phyloP scores from a whole-genome alignment of 805 yeast species.

The Schizosaccharomyces osmophilus region DNA sequence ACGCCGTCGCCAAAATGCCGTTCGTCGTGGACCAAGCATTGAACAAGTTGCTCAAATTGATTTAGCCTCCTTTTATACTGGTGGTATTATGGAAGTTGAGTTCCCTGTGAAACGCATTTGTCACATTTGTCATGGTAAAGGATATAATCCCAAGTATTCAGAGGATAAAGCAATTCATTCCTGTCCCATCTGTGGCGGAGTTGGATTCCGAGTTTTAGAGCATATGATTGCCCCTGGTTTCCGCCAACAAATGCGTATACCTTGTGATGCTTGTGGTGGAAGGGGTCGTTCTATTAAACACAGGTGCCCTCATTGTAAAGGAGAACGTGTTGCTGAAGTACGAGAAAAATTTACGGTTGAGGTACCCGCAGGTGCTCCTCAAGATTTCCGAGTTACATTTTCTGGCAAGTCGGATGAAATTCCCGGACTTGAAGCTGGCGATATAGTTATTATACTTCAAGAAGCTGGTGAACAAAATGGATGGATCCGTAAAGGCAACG shows the following conservation, averaged over 20 bases:
- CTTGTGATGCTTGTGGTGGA: conserved; percentile 64
- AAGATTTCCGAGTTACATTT: conserved; percentile 32
- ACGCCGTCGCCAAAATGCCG: conserved; percentile 13
- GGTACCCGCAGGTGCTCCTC: conserved; percentile 44
- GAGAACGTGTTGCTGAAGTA: conserved; percentile 36
- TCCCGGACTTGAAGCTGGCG: conserved; percentile 69
- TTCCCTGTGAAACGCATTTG: conserved; percentile 55
- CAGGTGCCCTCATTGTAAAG: conserved; percentile 47
- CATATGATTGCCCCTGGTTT: conserved; percentile 74
- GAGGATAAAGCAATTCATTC: conserved; percentile 36
- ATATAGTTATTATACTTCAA: conserved; percentile 46
- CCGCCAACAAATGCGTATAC: conserved; percentile 60
- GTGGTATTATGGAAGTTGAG: conserved; percentile 34
- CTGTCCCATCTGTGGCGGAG: conserved; percentile 57
- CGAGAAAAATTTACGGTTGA: conserved; percentile 33
- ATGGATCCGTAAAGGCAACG: conserved; percentile 51
- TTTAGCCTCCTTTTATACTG: conserved; percentile 44
- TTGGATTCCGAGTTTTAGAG: conserved; percentile 38
- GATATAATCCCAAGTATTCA: conserved; percentile 23
- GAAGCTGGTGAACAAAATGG: conserved; percentile 32
- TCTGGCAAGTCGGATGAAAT: conserved; percentile 61
- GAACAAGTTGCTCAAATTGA: conserved; percentile 31
- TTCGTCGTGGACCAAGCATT: conserved; percentile 37
- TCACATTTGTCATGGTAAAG: conserved; percentile 56
- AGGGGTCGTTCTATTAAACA: conserved; percentile 41